phyloP scores from a whole-genome alignment of 192 early-diverging fungal species.

The Lobulomyces angularis region DNA sequence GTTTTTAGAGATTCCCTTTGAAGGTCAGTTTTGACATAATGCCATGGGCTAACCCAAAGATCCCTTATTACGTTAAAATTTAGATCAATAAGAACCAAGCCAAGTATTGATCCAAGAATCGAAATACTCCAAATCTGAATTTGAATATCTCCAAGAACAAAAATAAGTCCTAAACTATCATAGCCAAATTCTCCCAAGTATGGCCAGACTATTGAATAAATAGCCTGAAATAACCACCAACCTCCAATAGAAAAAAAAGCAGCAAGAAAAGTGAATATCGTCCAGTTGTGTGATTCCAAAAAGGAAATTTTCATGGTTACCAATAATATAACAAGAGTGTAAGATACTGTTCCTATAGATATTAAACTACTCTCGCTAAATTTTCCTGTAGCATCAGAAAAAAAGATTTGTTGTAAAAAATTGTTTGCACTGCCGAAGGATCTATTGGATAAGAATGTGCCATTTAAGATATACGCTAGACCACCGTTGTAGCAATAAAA shows the following conservation, averaged over 20 bases:
- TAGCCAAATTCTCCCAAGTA: no score
- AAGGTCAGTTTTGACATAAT: no score
- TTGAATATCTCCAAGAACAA: no score
- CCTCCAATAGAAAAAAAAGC: constrained; percentile 36
- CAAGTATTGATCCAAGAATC: no score
- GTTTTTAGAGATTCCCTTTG: no score
- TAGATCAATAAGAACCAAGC: no score
- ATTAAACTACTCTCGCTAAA: constrained; percentile 20
- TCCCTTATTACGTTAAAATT: no score
- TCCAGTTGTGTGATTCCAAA: constrained; percentile 53
- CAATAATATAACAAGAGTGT: constrained; percentile 46
- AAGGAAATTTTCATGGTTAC: constrained; percentile 63
- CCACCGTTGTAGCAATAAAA: constrained; percentile 1
- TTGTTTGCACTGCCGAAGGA: neutral
- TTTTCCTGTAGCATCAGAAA: constrained; percentile 6
- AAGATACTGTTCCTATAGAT: constrained; percentile 27
- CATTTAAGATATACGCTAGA: neutral
- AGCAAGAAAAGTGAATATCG: constrained; percentile 43
- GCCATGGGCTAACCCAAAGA: no score
- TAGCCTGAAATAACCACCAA: constrained; percentile 55
- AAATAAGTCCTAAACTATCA: no score
- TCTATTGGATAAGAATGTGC: neutral
- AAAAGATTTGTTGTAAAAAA: neutral
- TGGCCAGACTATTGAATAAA: constrained; percentile 51
- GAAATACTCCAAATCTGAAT: no score